Conservation (phyloP, 1,284 basidiomycete genomes). For the Cryptococcus deneoformans region DNA sequence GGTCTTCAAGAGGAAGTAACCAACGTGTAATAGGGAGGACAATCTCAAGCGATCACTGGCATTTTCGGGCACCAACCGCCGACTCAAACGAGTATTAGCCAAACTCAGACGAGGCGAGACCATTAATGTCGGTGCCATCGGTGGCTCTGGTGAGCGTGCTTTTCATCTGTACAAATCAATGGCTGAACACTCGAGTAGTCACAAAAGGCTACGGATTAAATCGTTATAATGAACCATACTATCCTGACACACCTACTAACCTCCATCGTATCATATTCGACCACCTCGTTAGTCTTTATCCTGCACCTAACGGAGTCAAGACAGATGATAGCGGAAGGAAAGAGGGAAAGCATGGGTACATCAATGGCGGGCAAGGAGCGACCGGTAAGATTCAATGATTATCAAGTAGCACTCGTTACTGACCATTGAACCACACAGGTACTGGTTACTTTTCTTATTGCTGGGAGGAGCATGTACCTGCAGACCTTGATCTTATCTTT, state of each 20-base stretch:
- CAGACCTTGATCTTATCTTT: conserved; percentile 34
- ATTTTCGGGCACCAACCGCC: conserved; percentile 19
- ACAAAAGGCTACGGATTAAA: conserved; percentile 29
- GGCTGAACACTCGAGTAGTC: background rate
- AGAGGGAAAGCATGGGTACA: conserved; percentile 23
- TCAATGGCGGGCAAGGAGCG: conserved; percentile 40
- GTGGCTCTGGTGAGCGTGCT: conserved; percentile 19
- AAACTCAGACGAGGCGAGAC: conserved; percentile 25
- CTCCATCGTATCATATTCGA: conserved; percentile 40
- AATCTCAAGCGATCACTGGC: background rate
- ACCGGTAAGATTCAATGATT: conserved; percentile 16
- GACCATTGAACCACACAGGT: conserved; percentile 8
- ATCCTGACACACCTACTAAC: conserved; percentile 23
- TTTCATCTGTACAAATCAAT: too few species aligned
- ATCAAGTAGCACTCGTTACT: background rate
- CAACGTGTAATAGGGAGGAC: background rate
- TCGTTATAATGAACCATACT: conserved; percentile 10
- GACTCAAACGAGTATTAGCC: conserved; percentile 23
- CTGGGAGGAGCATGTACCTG: conserved; percentile 29
- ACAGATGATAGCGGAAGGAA: conserved; percentile 7
- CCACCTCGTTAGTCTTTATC: conserved; percentile 35
- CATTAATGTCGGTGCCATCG: conserved; percentile 25
- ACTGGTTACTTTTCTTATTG: conserved; percentile 38
- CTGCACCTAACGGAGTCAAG: conserved; percentile 14
- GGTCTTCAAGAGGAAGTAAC: background rate